Base-by-base conservation (phyloP, 2,329 filamentous ascomycete genomes). In the Ophiocordyceps camponoti-leonardi region DNA sequence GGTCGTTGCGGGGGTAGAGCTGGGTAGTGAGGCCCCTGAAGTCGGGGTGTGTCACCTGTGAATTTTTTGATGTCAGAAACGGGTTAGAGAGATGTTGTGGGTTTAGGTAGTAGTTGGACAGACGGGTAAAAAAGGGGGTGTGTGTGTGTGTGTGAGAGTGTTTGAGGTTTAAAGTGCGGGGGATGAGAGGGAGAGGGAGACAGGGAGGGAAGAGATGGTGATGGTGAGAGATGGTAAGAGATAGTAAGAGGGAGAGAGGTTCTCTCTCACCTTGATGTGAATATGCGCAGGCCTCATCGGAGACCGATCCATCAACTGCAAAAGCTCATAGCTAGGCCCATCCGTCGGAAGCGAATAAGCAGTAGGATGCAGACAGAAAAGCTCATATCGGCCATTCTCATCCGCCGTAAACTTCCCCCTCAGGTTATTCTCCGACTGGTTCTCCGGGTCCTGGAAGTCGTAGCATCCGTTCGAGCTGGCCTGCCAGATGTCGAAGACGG, bases 401-500 rank as follows among this genome's bases (percentile, higher is more conserved):
- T 84, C 74, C 51, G 79, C 75, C 54, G 71, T 73, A 69, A 86
- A 86, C 67, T 85, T 86, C 60, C 82, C 82, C 41, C 82, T 75
- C 40, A 86, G 70, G 68, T 86, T 86, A 72, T 85, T 82, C 58
- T 76, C 75, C 44, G 66, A 65, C 68, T 85, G 81, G 64, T 77
- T 77, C 47, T 79, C 72, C 0, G 79, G 80, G 61, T 86, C 82
- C 62, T 83, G 79, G 70, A 82, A 77, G 57, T 84, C 80, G 68
- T 86, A 86, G 59, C 80, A 78, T 60, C 81, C 81, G 65, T 85
- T 86, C 61, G 79, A 69, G 52, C 75, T 81, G 44, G 82, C 81
- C 59, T 86, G 79, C 82, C 82, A 86, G 67, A 86, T 81, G 58
- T 86, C 83, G 55, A 86, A 77, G 51, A 83, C 77, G 53, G 81